Base-by-base conservation (phyloP, 2,329 filamentous ascomycete species). In the Aureobasidium musti region DNA sequence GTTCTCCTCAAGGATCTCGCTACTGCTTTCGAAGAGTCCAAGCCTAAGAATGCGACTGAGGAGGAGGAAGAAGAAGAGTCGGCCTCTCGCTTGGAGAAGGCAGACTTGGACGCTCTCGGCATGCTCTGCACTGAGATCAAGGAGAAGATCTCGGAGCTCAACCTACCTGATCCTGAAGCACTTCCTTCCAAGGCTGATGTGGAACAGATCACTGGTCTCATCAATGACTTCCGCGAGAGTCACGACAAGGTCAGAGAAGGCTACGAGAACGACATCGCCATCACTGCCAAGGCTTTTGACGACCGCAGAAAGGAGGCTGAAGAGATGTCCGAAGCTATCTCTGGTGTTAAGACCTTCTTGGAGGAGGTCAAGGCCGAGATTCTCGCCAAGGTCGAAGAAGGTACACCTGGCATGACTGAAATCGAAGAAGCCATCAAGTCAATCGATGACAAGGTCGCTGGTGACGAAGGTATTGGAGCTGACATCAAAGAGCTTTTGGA, bases 51-150 rank as follows among this genome's bases (percentile, higher is more conserved):
- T 35, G 28, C 13, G 11, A 14, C 73, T 1, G 63, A 66, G 23
- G 67, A 77, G 72, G 73, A 82, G 67, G 78, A 81, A 65, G 78
- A 80, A 10, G 80, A 81, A n/a, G 80, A 82, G 2, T 77, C 79
- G 13, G 73, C 76, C 1, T 73, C 78, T 21, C 76, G 78, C 68
- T 84, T 94, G 28, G 90, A 88, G 59, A 97, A 96, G 79, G 86
- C 87, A 0, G 91, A 97, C 71, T 82, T 97, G 4, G 91, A 95
- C 69, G 76, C 91, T 1, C 85, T 98, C 8, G 91, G 92, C 70
- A 84, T 91, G 0, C 84, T 94, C 49, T 91, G 92, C 37, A 86
- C 91, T n/a, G 92, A 97, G 69, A 88, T 96, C 77, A 97, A 96
- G 79, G 82, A 84, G 5, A 86, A 89, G 33, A 82, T 97, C 10